Base-by-base conservation (phyloP, 148 eudicot species). In the Gaultheria prostrata region DNA sequence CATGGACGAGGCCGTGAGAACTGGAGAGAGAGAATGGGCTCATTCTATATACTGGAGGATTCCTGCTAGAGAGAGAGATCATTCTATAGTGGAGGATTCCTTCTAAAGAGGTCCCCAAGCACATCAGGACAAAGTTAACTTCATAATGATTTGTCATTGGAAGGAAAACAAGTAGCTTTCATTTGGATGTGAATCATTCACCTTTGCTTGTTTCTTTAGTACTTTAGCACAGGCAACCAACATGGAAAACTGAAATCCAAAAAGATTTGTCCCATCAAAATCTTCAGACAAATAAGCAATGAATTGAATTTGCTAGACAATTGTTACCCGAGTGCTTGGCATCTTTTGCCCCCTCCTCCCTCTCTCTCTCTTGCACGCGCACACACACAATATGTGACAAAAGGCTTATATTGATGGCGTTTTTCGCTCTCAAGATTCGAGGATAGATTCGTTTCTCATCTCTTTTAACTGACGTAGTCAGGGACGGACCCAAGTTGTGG, bases 51-150 rank as follows among this genome's bases (percentile, higher is more conserved):
- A 3, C 11, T 49, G 14, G 53, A 49, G 53, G 79, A 24, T 65
- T 8, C 28, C 71, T 69, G 14, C 21, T 28, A 28, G 49, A 78
- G 48, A 78, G 67, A 54, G 49, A 78, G 63, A 6, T 48, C 35
- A 74, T 76, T 46, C 8, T 50, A 48, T 21, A 18, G 1, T 65
- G 11, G 26, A 61, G 20, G 74, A 82, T 86, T 76, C 82, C 63
- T 75, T 39, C 30, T 70, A 73, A 85, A 81, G 63, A 81, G 81
- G 76, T 82, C 35, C 51, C 86, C 87, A 90, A 82, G 33, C 57
- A 86, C 76, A 84, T 69, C 63, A 90, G 67, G 92, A 88, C 91
- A 88, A 80, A 82, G 75, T 71, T 73, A 32, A 70, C 54, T 49
- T 70, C 71, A 65, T 17, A 49, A 79, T 79, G 54, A 77, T 82